Conservation (phyloP, 2,329 filamentous ascomycete species). For the Fusarium redolens region DNA sequence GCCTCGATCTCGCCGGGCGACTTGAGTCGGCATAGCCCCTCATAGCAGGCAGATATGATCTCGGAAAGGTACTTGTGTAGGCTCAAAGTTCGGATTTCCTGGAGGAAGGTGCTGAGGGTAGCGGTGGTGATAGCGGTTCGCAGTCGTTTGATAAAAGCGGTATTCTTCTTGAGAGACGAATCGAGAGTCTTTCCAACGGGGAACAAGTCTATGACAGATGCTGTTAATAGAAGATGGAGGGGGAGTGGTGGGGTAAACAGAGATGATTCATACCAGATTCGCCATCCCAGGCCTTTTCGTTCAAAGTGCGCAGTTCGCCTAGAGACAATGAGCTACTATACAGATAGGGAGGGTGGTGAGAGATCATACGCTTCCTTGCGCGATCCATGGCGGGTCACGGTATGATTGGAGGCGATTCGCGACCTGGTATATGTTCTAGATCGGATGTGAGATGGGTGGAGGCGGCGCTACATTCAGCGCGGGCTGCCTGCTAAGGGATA, state of each 20-base stretch:
- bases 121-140: constrained; percentile 87
- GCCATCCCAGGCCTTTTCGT: constrained; percentile 88
- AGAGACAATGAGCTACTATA: constrained; percentile 34
- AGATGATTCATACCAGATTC: constrained; percentile 74
- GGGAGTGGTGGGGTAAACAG: constrained; percentile 29
- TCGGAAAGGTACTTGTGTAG: constrained; percentile 97
- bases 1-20: constrained; percentile 91
- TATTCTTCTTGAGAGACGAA: constrained; percentile 97
- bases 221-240: constrained; percentile 30
- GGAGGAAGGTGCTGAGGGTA: constrained; percentile 83
- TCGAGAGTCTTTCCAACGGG: constrained; percentile 83
- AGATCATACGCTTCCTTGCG: constrained; percentile 68
- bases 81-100: constrained; percentile 90
- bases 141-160: constrained; percentile 95
- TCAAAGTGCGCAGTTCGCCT: constrained; percentile 93
- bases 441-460: constrained; percentile 32
- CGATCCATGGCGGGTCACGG: constrained; percentile 69
- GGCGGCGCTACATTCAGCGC: constrained; percentile 61
- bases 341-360: background rate
- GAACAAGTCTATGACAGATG: constrained; percentile 73
- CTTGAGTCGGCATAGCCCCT: constrained; percentile 92
- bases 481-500: constrained; percentile 57
- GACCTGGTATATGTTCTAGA: constrained; percentile 33
- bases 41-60: constrained; percentile 94
- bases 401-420: constrained; percentile 42